Percentiles rank a stretch among this genome's conserved stretches.
These are phyloP conservation scores for Mortierella claussenii DNA, from an alignment of 192 early-diverging fungal genomes.

Conservation along the genomic window DNA sequence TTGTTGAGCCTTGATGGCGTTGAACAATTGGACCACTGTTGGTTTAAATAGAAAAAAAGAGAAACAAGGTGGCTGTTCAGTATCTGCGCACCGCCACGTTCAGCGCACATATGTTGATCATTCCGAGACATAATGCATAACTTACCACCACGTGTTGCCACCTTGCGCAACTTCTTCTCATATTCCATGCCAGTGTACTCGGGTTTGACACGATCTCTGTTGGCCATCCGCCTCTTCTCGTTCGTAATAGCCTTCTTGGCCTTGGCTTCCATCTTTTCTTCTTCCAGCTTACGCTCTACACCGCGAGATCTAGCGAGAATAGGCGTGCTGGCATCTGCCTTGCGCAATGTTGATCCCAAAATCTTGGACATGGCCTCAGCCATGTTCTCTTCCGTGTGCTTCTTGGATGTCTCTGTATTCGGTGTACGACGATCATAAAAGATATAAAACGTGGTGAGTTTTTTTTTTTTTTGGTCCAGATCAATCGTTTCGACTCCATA, in stretches of 20 bases:
- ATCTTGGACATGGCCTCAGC: conserved; percentile 77
- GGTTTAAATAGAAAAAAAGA: not conserved
- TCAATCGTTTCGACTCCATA: too few species aligned
- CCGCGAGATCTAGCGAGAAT: conserved; percentile 87
- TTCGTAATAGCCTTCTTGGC: conserved; percentile 79
- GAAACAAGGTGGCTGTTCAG: not conserved
- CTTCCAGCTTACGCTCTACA: conserved; percentile 83
- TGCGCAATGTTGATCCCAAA: conserved; percentile 62
- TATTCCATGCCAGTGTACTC: conserved; percentile 83
- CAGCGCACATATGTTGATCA: too few species aligned
- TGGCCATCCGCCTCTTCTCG: conserved; percentile 74
- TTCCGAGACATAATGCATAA: too few species aligned
- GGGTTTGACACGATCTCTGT: conserved; percentile 78
- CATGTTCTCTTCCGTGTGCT: conserved; percentile 65
- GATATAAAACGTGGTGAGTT: too few species aligned
- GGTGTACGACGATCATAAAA: too few species aligned
- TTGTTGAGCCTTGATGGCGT: conserved; percentile 91
- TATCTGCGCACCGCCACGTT: too few species aligned
- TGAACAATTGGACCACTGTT: conserved; percentile 92
- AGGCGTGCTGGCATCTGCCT: conserved; percentile 61
- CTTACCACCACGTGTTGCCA: conserved; percentile 89
- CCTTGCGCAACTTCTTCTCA: conserved; percentile 90
- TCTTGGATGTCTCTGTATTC: conserved; percentile 54
- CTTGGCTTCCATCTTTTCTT: conserved; percentile 84
- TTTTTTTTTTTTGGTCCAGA: too few species aligned